phyloP scores from a whole-genome alignment of 2,329 filamentous ascomycete species.

The Pleomassaria siparia region DNA sequence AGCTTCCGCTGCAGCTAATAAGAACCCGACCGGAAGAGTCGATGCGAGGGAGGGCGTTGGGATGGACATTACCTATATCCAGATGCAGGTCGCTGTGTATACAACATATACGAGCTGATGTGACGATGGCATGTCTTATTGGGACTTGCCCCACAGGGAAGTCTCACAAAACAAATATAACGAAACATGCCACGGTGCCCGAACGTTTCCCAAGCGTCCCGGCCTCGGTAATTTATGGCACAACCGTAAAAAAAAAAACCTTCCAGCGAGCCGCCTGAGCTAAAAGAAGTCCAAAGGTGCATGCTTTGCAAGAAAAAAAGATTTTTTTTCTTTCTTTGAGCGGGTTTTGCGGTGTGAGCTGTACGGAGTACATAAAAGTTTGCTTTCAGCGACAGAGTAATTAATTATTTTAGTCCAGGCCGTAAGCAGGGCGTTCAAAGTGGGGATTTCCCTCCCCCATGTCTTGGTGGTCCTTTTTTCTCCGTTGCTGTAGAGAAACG shows the following conservation, averaged over 20 bases:
- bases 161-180: neutral
- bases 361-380: constrained; percentile 29
- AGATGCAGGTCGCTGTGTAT: neutral
- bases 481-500: constrained; percentile 1
- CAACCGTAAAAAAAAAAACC: too few species aligned
- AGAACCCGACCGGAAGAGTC: neutral
- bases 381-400: constrained; percentile 32
- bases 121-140: constrained; percentile 1
- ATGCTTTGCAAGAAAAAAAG: neutral
- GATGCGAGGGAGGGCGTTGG: neutral
- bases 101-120: constrained; percentile 1
- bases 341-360: neutral
- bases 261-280: too few species aligned
- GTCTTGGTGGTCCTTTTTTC: constrained; percentile 5
- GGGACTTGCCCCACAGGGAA: neutral
- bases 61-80: neutral
- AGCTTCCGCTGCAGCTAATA: neutral
- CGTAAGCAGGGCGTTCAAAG: constrained; percentile 21
- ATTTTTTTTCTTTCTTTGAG: neutral
- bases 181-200: neutral
- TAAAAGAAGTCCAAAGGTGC: too few species aligned
- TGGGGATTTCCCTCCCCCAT: constrained; percentile 17
- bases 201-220: neutral
- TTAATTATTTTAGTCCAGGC: too few species aligned
- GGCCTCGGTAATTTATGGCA: neutral